Percentiles rank a stretch among this genome's conserved stretches.
phyloP scores from a whole-genome alignment of 2,329 filamentous ascomycete species.

The Xylariaceae sp. region DNA sequence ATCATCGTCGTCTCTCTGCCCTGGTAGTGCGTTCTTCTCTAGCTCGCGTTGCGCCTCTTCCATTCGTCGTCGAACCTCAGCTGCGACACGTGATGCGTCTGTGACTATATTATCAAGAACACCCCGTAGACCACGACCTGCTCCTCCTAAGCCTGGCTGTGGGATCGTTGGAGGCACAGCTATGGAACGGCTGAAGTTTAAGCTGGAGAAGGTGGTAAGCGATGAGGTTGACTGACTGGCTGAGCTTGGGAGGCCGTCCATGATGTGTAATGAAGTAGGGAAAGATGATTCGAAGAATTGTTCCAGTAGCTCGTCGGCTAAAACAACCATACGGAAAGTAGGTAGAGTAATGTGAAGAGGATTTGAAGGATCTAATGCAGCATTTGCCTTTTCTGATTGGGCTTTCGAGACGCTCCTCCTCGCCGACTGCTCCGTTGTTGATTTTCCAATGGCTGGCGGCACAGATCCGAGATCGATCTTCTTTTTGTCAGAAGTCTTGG shows the following conservation, averaged over 20 bases:
- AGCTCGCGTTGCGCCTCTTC: slow-evolving; percentile 92
- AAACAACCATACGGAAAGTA: slow-evolving; percentile 97
- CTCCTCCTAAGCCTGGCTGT: slow-evolving; percentile 41
- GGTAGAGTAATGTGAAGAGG: slow-evolving; percentile 93
- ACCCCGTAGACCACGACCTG: slow-evolving; percentile 74
- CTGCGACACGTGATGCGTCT: slow-evolving; percentile 93
- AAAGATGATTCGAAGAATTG: slow-evolving; percentile 98
- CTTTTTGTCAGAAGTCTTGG: slow-evolving; percentile 41
- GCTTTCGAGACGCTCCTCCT: slow-evolving; percentile 53
- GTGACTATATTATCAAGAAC: slow-evolving; percentile 97
- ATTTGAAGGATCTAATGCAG: slow-evolving; percentile 85
- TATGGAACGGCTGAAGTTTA: slow-evolving; percentile 51
- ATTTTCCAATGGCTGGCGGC: slow-evolving; percentile 28
- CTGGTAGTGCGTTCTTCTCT: slow-evolving; percentile 72
- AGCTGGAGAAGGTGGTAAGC: slow-evolving; percentile 77
- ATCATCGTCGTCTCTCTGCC: slow-evolving; percentile 62
- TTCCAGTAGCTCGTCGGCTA: slow-evolving; percentile 91
- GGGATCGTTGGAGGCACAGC: slow-evolving; percentile 36
- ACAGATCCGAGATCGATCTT: slow-evolving; percentile 39
- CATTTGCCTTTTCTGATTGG: slow-evolving; percentile 75
- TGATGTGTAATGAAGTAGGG: slow-evolving; percentile 85
- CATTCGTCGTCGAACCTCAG: slow-evolving; percentile 86
- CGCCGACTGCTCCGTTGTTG: slow-evolving; percentile 19
- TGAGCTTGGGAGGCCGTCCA: slow-evolving; percentile 52
- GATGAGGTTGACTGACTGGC: slow-evolving; percentile 55